phyloP scores from a whole-genome alignment of 768 basidiomycete genomes.

The Sarcomyxa edulis region DNA sequence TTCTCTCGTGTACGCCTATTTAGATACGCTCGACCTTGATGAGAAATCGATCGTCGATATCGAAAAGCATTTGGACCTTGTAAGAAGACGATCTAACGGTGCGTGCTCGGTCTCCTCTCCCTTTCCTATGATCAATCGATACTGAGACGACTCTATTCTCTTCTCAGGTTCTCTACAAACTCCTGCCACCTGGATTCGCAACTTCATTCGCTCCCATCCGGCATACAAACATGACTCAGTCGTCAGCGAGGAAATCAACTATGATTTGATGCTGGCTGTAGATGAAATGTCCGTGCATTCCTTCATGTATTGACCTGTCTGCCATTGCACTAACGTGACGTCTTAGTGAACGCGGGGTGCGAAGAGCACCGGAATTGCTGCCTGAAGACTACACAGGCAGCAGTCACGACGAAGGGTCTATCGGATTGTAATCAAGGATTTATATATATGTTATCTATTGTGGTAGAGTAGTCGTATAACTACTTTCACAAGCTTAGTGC shows the following conservation, averaged over 20 bases:
- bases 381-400: slow-evolving; percentile 54
- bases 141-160: slow-evolving; percentile 2
- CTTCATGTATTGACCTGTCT: neutral
- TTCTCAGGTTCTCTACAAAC: slow-evolving; percentile 70
- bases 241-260: slow-evolving; percentile 87
- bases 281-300: slow-evolving; percentile 81
- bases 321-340: slow-evolving; percentile 4
- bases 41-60: slow-evolving; percentile 55
- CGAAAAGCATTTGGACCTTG: slow-evolving; percentile 71
- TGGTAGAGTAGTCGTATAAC: no score
- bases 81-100: slow-evolving; percentile 81
- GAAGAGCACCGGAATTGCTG: slow-evolving; percentile 55
- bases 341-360: slow-evolving; percentile 63
- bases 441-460: slow-evolving; percentile 4
- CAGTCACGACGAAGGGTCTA: slow-evolving; percentile 38
- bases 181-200: slow-evolving; percentile 88
- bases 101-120: slow-evolving; percentile 14
- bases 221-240: slow-evolving; percentile 92
- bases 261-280: slow-evolving; percentile 83
- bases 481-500: no score
- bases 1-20: slow-evolving; percentile 75
- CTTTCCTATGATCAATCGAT: neutral
- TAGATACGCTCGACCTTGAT: slow-evolving; percentile 81
- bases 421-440: slow-evolving; percentile 26
- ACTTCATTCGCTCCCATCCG: slow-evolving; percentile 88